Evolutionary conservation across 2,329 filamentous ascomycete genomes (phyloP).

Genomic region (Paramyrothecium sp.): DNA sequence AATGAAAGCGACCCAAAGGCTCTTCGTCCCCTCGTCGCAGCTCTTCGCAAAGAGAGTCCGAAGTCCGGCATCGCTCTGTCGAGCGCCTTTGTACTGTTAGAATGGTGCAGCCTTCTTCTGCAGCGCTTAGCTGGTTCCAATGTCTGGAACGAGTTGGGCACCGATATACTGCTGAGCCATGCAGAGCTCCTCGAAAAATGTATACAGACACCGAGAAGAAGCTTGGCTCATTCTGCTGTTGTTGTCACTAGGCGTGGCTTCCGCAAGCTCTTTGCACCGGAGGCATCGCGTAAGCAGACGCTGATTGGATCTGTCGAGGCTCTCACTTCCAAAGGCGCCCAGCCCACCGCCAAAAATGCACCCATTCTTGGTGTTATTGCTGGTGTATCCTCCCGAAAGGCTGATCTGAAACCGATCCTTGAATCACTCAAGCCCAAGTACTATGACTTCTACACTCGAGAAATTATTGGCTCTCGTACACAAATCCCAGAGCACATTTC

Average conservation of each 20-base stretch:
- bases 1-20: slow-evolving; percentile 51
- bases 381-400: slow-evolving; percentile 76
- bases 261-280: slow-evolving; percentile 66
- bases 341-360: slow-evolving; percentile 68
- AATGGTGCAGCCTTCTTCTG: slow-evolving; percentile 84
- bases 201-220: slow-evolving; percentile 60
- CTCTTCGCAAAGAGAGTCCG: slow-evolving; percentile 68
- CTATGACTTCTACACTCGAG: slow-evolving; percentile 80
- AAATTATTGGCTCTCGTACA: slow-evolving; percentile 77
- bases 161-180: slow-evolving; percentile 65
- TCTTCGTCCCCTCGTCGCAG: slow-evolving; percentile 63
- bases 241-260: slow-evolving; percentile 78
- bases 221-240: slow-evolving; percentile 70
- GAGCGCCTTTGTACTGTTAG: slow-evolving; percentile 83
- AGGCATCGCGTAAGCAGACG: slow-evolving; percentile 54
- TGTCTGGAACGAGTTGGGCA: slow-evolving; percentile 63
- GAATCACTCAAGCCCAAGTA: slow-evolving; percentile 67
- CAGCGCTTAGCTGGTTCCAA: slow-evolving; percentile 64
- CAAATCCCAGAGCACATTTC: slow-evolving; percentile 71
- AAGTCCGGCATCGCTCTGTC: slow-evolving; percentile 76
- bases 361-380: slow-evolving; percentile 81
- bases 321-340: slow-evolving; percentile 66
- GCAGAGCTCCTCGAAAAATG: slow-evolving; percentile 78
- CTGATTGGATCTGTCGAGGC: slow-evolving; percentile 62
- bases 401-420: slow-evolving; percentile 60